These are phyloP conservation scores for Leucosporidium creatinivorum DNA, from an alignment of 768 basidiomycete species.

Conservation along the genomic window DNA sequence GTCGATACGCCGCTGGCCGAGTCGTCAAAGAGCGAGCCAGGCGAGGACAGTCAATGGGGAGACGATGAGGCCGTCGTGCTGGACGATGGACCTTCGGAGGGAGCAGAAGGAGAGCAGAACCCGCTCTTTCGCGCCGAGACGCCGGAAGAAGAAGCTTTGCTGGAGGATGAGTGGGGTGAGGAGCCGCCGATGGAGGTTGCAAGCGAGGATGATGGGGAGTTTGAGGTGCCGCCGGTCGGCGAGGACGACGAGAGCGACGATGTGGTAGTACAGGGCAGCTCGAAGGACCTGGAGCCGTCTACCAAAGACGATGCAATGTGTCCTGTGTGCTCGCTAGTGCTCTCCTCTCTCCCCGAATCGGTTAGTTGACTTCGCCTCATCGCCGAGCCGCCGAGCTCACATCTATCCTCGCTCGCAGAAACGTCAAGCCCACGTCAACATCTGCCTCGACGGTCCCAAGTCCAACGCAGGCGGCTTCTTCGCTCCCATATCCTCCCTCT, in stretches of 20 bases:
- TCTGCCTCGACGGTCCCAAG: neutral
- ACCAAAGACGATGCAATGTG: neutral
- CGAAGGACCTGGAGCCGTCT: constrained; percentile 1
- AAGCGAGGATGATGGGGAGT: neutral
- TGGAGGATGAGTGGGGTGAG: neutral
- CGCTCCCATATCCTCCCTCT: constrained; percentile 19
- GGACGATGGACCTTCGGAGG: constrained; percentile 17
- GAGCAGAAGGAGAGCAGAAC: neutral
- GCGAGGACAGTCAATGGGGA: no score
- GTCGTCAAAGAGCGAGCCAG: no score
- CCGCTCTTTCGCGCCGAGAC: neutral
- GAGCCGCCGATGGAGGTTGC: neutral
- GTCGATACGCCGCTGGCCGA: no score
- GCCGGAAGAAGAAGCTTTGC: neutral
- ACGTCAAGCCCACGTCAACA: constrained; percentile 5
- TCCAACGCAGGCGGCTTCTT: neutral
- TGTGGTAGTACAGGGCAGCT: neutral
- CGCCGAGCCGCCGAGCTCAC: no score
- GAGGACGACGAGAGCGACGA: neutral
- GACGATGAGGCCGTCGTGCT: constrained; percentile 18
- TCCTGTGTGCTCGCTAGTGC: neutral
- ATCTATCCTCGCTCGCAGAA: neutral
- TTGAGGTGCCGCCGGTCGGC: neutral
- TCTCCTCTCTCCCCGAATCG: neutral
- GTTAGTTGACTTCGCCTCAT: neutral